Base-by-base conservation (phyloP, 2,329 filamentous ascomycete genomes). In the Ceratocystis ficicola region DNA sequence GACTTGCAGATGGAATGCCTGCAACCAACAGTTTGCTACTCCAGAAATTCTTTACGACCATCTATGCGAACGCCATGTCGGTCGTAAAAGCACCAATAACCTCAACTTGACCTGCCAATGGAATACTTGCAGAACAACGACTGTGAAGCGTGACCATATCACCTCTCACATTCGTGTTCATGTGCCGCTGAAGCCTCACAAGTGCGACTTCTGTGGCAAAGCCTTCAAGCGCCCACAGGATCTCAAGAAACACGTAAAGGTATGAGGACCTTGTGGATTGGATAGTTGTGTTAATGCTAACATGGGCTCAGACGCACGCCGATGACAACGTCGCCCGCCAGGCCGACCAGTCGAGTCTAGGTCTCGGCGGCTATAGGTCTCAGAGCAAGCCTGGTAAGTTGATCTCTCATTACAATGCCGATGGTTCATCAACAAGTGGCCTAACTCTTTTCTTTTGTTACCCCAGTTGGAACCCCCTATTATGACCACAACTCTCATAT, bases 181-280 rank as follows among this genome's bases (percentile, higher is more conserved):
- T 75, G 93, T 99, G n/a, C 94, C 94, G 0, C 81, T 99, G 68
- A 99, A 99, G 82, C 94, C 94, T 70, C 94, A 99, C 80, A 97
- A 96, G 78, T 99, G 94, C 76, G 92, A 96, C 74, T 95, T 96
- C 78, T 99, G 94, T 74, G 90, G 90, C 74, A 99, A 99, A 81
- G 92, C 92, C 1, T 99, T 99, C 83, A 99, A 99, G 84, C 89
- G 94, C 44, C 94, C 94, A 1, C 94, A 99, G 79, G 94, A 99
- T 79, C 77, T 99, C 72, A 97, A 99, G 85, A 99, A 99, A 81
- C 94, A 99, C 75, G 91, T 97, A 77, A 99, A 97, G 80, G 81
- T 83, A 75, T 69, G 75, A 65, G 57, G 68, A 44, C 48, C 32
- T 48, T 10, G 17, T 7, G 32, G 17, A 22, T 12, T 46, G 48